A percentile compares a stretch with the other conserved stretches of the same genome.
Evolutionary conservation across 1,284 basidiomycete genomes (phyloP).

Genomic region (Boletus mariae): DNA sequence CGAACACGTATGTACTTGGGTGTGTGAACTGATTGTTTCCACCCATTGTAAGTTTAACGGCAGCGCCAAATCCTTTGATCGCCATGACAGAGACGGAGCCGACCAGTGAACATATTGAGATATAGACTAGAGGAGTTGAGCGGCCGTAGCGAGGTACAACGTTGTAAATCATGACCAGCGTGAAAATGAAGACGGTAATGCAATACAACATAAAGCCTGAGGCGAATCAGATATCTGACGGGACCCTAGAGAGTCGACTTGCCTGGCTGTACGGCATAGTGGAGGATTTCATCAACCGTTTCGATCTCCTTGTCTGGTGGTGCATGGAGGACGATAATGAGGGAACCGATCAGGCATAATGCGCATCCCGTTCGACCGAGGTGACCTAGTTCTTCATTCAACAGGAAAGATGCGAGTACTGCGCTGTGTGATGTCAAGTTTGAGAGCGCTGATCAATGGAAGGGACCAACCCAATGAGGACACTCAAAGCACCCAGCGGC

Average conservation of each 20-base stretch:
- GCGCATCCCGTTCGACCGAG: slow-evolving; percentile 92
- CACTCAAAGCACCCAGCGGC: slow-evolving; percentile 91
- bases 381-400: slow-evolving; percentile 92
- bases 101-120: slow-evolving; percentile 89
- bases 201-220: slow-evolving; percentile 89
- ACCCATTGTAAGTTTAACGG: slow-evolving; percentile 90
- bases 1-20: slow-evolving; percentile 93
- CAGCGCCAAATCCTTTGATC: slow-evolving; percentile 95
- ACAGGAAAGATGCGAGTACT: slow-evolving; percentile 87
- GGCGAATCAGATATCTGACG: slow-evolving; percentile 5
- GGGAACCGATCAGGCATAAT: slow-evolving; percentile 85
- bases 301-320: slow-evolving; percentile 93
- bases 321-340: slow-evolving; percentile 96
- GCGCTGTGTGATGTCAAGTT: slow-evolving; percentile 53
- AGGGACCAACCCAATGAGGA: slow-evolving; percentile 85
- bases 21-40: slow-evolving; percentile 97
- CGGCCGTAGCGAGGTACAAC: slow-evolving; percentile 88
- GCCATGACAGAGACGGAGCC: slow-evolving; percentile 91
- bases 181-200: slow-evolving; percentile 78
- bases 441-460: not conserved
- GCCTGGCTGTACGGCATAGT: slow-evolving; percentile 90
- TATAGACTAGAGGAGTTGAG: slow-evolving; percentile 87
- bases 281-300: slow-evolving; percentile 92
- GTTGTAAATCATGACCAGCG: slow-evolving; percentile 83
- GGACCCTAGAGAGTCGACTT: slow-evolving; percentile 22